Base-by-base conservation (phyloP, 2,329 filamentous ascomycete species). In the Arachnomyces sp. region DNA sequence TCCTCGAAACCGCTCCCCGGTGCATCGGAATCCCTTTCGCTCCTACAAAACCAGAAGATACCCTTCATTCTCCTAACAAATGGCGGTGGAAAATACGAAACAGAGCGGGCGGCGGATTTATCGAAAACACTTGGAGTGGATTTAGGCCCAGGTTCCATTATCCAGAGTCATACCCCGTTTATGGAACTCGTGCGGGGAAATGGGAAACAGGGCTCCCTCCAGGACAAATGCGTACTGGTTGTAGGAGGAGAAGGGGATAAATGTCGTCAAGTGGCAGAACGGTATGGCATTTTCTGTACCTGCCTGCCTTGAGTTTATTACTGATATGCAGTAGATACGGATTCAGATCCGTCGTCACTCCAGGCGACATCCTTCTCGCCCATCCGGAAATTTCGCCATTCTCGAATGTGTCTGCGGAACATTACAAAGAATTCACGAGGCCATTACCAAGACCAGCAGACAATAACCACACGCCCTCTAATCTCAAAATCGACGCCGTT, bases 31-130 rank as follows among this genome's bases (percentile, higher is more conserved):
- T 76, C 88, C 11, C 74, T 98, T 14, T 67, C 71, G 20, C 82
- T 79, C 54, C 79, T 96, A 14, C 79, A 88, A 51, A 65, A 73
- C 34, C 74, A 88, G 55, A 72, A 76, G 34, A 86, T 95, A 34
- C 89, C 89, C 9, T 96, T 94, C 66, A 90, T 98, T 54, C 77
- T 98, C 28, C 73, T 98, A 47, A 98, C 92, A 43, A 98, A 98
- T 64, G 92, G 92, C 51, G 92, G 92, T 31, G 92, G 92, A 43
- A 87, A 83, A 56, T 77, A 80, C 47, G 90, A 96, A 64, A 69
- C 68, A 2, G 80, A 84, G 43, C 77, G 86, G 13, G 82, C 87
- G 20, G 68, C 68, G 6, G 82, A 89, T 45, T 71, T 93, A 39
- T 80, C 76, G 50, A 60, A 73, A 32, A 79, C 78, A 50, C 73